Conservation (phyloP, 176 grass and related monocot species). For the Eleusine coracana region DNA sequence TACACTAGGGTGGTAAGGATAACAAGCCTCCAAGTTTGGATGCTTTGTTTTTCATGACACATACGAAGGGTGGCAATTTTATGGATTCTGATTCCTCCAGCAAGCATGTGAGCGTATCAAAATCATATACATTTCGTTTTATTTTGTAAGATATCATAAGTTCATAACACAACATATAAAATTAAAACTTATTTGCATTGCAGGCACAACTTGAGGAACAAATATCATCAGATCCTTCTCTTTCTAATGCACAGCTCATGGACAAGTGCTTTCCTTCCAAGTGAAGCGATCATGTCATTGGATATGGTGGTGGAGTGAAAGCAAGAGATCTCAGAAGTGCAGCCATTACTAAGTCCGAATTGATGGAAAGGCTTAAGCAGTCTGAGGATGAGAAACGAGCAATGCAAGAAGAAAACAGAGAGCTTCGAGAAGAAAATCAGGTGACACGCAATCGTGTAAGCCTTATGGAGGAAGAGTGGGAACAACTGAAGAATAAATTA, state of each 20-base stretch:
- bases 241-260: background rate
- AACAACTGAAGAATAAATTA: background rate
- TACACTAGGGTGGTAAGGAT: background rate
- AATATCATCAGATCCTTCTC: background rate
- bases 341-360: background rate
- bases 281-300: background rate
- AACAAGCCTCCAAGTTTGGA: background rate
- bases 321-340: background rate
- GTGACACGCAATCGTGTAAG: background rate
- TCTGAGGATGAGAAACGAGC: background rate
- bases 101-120: background rate
- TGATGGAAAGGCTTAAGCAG: background rate
- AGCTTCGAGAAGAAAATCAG: background rate
- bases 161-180: background rate
- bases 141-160: background rate
- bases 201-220: background rate
- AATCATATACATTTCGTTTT: background rate
- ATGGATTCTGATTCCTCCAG: background rate
- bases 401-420: background rate
- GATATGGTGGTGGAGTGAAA: conserved; percentile 8
- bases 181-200: background rate
- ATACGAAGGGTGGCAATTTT: background rate
- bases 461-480: background rate
- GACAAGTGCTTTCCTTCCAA: background rate
- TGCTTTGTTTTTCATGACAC: background rate